Evolutionary conservation across 768 basidiomycete genomes (phyloP).

Genomic region (Xerocomus potaroensis): DNA sequence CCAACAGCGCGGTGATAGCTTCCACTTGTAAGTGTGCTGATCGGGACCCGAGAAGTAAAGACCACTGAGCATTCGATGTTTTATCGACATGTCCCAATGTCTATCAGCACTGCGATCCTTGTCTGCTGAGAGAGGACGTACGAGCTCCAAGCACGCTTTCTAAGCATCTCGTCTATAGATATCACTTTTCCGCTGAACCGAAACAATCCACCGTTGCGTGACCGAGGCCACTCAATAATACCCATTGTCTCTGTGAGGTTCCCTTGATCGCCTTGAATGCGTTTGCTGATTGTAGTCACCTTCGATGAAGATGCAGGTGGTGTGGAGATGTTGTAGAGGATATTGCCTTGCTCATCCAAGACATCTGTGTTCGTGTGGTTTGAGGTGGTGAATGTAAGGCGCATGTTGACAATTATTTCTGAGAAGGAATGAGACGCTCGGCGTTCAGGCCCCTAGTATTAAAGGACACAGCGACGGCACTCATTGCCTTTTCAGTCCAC

Average conservation of each 20-base stretch:
- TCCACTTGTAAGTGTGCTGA: conserved; percentile 26
- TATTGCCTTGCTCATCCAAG: conserved; percentile 1
- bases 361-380: conserved; percentile 20
- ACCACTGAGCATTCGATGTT: conserved; percentile 10
- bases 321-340: conserved; percentile 10
- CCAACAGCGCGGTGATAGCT: conserved; percentile 10
- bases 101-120: neutral
- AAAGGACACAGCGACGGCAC: too few relatives aligned
- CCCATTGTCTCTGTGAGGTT: neutral
- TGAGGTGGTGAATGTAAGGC: conserved; percentile 13
- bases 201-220: neutral
- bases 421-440: too few relatives aligned
- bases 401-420: conserved; percentile 14
- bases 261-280: neutral
- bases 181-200: conserved; percentile 1
- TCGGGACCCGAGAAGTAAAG: conserved; percentile 26
- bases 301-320: neutral
- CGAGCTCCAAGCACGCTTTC: neutral
- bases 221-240: conserved; percentile 7
- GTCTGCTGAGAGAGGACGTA: neutral
- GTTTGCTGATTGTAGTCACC: conserved; percentile 7
- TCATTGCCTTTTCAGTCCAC: too few relatives aligned
- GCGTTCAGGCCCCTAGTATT: too few relatives aligned
- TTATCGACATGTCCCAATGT: neutral
- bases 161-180: neutral